Percentiles rank a stretch among this genome's conserved stretches.
Conservation (phyloP, 2,329 filamentous ascomycete species). For the Fusarium duplospermum region DNA sequence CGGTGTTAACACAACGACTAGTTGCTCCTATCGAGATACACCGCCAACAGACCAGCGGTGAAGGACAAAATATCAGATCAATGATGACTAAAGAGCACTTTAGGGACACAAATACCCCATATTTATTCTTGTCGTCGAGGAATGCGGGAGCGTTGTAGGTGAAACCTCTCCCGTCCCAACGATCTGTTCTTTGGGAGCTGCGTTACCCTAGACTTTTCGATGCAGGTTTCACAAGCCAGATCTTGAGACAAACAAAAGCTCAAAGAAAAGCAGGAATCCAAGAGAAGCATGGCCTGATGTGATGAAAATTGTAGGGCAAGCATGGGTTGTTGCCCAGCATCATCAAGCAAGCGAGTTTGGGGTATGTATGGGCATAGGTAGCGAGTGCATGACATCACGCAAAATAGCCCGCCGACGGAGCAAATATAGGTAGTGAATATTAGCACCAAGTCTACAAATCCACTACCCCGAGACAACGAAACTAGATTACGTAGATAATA, state of each 20-base stretch:
- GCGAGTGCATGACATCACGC: slow-evolving; percentile 36
- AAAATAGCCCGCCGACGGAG: not conserved
- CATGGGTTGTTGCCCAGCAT: slow-evolving; percentile 4
- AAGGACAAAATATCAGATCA: not conserved
- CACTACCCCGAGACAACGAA: slow-evolving; percentile 13
- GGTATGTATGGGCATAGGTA: too few relatives aligned
- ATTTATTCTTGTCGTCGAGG: slow-evolving; percentile 3
- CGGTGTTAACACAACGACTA: not conserved
- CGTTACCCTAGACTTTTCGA: slow-evolving; percentile 27
- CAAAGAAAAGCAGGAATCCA: not conserved
- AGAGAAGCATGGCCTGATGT: slow-evolving; percentile 2
- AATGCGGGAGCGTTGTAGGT: slow-evolving; percentile 31
- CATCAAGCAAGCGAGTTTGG: slow-evolving; percentile 4
- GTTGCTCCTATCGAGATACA: not conserved
- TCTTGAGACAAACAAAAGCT: not conserved
- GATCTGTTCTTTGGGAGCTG: slow-evolving; percentile 11
- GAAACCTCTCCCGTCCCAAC: slow-evolving; percentile 23
- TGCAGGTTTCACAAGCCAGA: not conserved
- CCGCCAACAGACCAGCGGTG: not conserved
- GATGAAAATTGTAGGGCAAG: slow-evolving; percentile 4
- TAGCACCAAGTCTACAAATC: slow-evolving; percentile 6
- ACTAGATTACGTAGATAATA: not conserved
- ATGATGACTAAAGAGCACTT: not conserved
- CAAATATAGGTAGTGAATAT: slow-evolving; percentile 17
- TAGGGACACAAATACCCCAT: not conserved